Evolutionary conservation across 805 yeast genomes (phyloP), one percentile per base, ranked within the genome.

Genomic region (Starmerella stigmatis): DNA sequence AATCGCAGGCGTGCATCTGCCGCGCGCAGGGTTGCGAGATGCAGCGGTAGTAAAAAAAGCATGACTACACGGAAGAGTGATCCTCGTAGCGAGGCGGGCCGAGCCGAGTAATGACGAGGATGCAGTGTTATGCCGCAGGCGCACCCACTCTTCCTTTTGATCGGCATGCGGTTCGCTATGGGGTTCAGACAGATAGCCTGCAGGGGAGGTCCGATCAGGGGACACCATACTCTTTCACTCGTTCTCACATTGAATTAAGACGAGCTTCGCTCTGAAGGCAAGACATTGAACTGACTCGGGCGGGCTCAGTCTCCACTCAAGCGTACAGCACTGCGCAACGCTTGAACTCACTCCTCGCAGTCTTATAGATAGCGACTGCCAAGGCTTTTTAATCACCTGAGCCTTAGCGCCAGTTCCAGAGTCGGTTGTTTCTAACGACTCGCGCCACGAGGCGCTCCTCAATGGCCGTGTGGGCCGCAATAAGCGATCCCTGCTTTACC

Each of bases 191-290:
- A n/a, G n/a, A n/a, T 32, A 12, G 35, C 35, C 23, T 32, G 35
- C 35, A 32, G 17, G 23, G 35, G 35, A 23, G 35, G 17, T 30
- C 15, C 35, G 35, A 16, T 32, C 35, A 32, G 35, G 35, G 35
- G 35, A 32, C 35, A 32, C 35, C 35, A 32, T 32, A 32, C 35
- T 32, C 35, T 32, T 32, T 32, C 13, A 15, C 20, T 32, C 13
- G 23, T 19, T 32, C 15, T 17, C 23, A 22, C 23, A 12, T 32
- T 17, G 35, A 19, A 6, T 5, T 19, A 23, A 7, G 20, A 23
- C 12, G 12, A 23, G 13, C 11, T 21, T 32, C 1, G 10, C 23
- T 12, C 20, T 11, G 35, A 16, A 12, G 23, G 35, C n/a, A 32
- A 22, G n/a, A 10, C 7, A 32, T 22, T 15, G n/a, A 32, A 30